These are phyloP conservation scores for Alternaria arbusti DNA, from an alignment of 2,329 filamentous ascomycete genomes.

Conservation along the genomic window DNA sequence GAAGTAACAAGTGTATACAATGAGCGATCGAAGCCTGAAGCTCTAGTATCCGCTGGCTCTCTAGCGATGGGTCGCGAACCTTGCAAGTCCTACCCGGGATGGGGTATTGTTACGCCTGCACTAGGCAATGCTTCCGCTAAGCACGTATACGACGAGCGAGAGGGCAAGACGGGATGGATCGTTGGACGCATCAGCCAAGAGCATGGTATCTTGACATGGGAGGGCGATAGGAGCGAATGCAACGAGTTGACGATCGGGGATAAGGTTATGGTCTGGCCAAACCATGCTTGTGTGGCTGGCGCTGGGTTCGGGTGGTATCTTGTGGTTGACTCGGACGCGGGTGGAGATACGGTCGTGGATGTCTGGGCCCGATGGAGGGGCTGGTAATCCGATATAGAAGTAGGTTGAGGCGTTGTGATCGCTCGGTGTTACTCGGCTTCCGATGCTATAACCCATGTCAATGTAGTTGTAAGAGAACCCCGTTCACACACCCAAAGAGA, in stretches of 20 bases:
- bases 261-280: slow-evolving; percentile 75
- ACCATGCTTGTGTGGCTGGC: slow-evolving; percentile 80
- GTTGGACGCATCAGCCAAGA: slow-evolving; percentile 78
- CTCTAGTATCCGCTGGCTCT: slow-evolving; percentile 70
- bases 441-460: neutral
- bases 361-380: slow-evolving; percentile 75
- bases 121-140: slow-evolving; percentile 31
- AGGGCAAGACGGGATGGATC: slow-evolving; percentile 62
- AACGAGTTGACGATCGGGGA: slow-evolving; percentile 65
- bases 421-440: neutral
- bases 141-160: slow-evolving; percentile 35
- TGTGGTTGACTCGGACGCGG: slow-evolving; percentile 68
- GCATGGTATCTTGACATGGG: slow-evolving; percentile 74
- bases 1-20: slow-evolving; percentile 73
- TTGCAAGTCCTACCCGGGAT: slow-evolving; percentile 73
- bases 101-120: slow-evolving; percentile 73
- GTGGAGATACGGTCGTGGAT: slow-evolving; percentile 68
- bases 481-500: neutral
- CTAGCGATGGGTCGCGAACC: slow-evolving; percentile 76
- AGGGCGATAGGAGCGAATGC: slow-evolving; percentile 43
- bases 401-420: neutral
- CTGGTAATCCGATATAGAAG: slow-evolving; percentile 57
- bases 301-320: slow-evolving; percentile 76
- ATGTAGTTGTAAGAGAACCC: neutral
- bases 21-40: slow-evolving; percentile 61